These are phyloP conservation scores for Penicillium sp. DNA, from an alignment of 2,329 filamentous ascomycete genomes.

Conservation along the genomic window DNA sequence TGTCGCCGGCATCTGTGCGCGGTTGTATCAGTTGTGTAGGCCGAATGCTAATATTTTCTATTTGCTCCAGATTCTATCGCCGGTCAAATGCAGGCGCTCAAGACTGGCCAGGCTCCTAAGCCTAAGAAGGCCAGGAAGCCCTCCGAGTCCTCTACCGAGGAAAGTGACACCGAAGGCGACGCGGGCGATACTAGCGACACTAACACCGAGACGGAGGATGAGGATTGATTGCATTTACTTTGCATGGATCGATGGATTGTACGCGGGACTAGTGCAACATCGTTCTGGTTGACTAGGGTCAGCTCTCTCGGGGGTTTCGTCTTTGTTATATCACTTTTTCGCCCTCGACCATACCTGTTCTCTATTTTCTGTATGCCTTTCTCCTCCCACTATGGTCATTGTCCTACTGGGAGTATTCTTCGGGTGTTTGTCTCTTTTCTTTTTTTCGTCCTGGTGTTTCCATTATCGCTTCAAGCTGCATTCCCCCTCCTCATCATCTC, in stretches of 20 bases:
- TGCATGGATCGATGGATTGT: conserved; percentile 30
- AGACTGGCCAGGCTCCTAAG: conserved; percentile 66
- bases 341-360: background rate
- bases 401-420: conserved; percentile 24
- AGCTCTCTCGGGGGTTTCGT: conserved; percentile 5
- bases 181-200: conserved; percentile 60
- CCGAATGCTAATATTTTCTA: conserved; percentile 4
- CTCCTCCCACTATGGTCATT: conserved; percentile 1
- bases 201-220: conserved; percentile 76
- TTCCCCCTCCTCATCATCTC: background rate
- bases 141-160: conserved; percentile 65
- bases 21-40: background rate
- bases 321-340: background rate
- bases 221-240: conserved; percentile 54
- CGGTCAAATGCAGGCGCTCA: conserved; percentile 86
- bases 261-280: conserved; percentile 26
- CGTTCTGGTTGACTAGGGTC: conserved; percentile 14
- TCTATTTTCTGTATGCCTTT: conserved; percentile 10
- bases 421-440: conserved; percentile 8
- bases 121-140: conserved; percentile 58
- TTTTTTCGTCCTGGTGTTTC: conserved; percentile 2
- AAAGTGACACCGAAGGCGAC: conserved; percentile 68
- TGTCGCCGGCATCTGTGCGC: background rate
- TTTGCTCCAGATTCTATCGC: conserved; percentile 73
- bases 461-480: conserved; percentile 1